Base-by-base conservation (phyloP, 2,329 filamentous ascomycete species). In the Thermothelomyces thermophilus region DNA sequence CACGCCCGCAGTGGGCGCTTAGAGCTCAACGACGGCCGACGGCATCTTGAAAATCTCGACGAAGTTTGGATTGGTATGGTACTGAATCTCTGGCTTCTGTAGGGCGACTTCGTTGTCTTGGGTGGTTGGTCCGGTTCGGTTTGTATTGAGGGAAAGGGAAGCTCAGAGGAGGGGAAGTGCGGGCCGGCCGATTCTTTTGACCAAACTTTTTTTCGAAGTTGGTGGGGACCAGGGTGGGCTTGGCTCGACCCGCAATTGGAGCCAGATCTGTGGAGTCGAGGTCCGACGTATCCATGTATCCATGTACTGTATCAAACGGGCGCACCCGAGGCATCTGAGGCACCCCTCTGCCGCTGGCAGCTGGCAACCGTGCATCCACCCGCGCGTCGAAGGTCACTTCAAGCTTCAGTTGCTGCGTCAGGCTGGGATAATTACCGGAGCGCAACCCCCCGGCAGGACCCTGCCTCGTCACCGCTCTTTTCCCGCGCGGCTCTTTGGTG, bases 1-100 rank as follows among this genome's bases (percentile, higher is more conserved):
- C 69, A 71, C 70, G 73, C 75, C 82, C 83, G 83, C 82, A 90
- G 86, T 84, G 83, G 82, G 79, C 73, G 80, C 88, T 90, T 90
- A 94, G 85, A 91, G 87, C 86, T 85, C 84, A 87, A 82, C 84
- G 84, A 86, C 75, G 77, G 84, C 82, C 83, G 76, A 81, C 80
- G 80, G 81, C 79, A 83, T 84, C 70, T 73, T 76, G 66, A 60
- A 57, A 62, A 64, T 68, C 75, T 86, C 82, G 84, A 86, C 83
- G 76, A 83, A 84, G 83, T 81, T 79, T 75, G 55, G 60, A 20
- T 54, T 37, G 61, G 56, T 64, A 60, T 58, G 64, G 48, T 56
- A 55, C 58, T 65, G 58, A 60, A 59, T 65, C 60, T 67, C 63
- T 63, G 68, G 59, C 7, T 57, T 63, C 54, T 58, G 54, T 71